These are phyloP conservation scores for Paramecium sonneborni DNA, from an alignment of 73 alveolate species.

Conservation along the genomic window DNA sequence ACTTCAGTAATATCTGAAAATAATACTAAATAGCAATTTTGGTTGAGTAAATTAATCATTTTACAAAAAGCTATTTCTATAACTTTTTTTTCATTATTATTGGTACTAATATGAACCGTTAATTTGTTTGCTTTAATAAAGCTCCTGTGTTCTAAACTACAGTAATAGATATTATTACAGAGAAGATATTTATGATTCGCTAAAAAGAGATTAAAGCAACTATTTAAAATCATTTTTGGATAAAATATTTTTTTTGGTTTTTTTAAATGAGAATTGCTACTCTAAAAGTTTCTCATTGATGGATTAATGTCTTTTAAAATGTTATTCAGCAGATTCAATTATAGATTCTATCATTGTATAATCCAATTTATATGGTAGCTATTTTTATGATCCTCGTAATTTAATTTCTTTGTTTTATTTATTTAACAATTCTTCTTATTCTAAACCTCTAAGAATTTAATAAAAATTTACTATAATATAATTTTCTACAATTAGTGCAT, in stretches of 20 bases:
- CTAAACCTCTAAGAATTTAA: background rate
- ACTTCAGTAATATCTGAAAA: background rate
- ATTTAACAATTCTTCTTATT: background rate
- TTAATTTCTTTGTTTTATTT: background rate
- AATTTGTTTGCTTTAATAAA: background rate
- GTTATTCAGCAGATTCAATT: background rate
- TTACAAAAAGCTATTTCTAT: background rate
- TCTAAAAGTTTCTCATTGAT: background rate
- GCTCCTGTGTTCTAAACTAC: constrained; percentile 21
- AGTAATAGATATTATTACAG: background rate
- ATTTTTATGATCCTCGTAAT: background rate
- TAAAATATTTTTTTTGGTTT: background rate
- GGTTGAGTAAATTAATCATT: background rate
- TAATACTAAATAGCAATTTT: background rate
- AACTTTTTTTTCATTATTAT: background rate
- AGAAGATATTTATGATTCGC: background rate
- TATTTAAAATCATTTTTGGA: background rate
- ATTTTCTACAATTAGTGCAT: background rate
- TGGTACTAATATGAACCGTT: background rate
- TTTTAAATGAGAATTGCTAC: background rate
- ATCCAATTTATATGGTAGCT: background rate
- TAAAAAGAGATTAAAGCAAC: background rate
- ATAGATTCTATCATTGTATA: background rate
- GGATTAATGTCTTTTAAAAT: background rate
- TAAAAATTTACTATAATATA: background rate